Evolutionary conservation across 2,329 filamentous ascomycete genomes (phyloP), one percentile per base, ranked within the genome.

Genomic region (Pseudogymnoascus sp.): DNA sequence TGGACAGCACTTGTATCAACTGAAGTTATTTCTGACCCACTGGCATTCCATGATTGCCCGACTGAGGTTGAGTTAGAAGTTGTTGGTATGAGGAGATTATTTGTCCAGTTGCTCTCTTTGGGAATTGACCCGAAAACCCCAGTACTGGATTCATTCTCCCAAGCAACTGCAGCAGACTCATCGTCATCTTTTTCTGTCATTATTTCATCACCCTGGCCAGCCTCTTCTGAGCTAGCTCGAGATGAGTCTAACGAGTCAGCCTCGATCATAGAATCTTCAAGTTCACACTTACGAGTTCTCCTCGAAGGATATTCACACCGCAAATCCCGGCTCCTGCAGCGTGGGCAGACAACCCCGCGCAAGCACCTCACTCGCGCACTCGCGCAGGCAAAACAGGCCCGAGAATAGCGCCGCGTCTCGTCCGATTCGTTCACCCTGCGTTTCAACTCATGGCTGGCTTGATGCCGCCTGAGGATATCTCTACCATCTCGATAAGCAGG

Each of bases 391-490:
- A 62, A 62, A 53, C 60, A 62, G 3, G 60, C 40, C 40, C 60
- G 60, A 21, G 60, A 37, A 53, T 35, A 50, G 26, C 60, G 60
- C 5, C 33, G 19, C 60, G 40, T 53, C 40, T 50, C 38, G 40
- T 53, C 26, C 23, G 37, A 62, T 56, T 13, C 38, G 35, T 19
- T 62, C 15, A 44, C 60, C 50, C 23, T 62, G 23, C 60, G 60
- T 17, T 62, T 62, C 40, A 62, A n/a, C 9, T 62, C 60, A 62
- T 62, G 60, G 26, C 60, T 33, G 29, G 60, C 37, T 62, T 62
- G 60, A 40, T 62, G 60, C 60, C 60, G 60, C 21, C 60, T 53
- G 29, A 62, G 60, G 13, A 62, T 50, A 17, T 62, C 60, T 17
- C 60, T 62, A 37, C 21, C 2, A 44, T 31, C 37, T n/a, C 7